Base-by-base conservation (phyloP, 2,329 filamentous ascomycete species). In the Sporothrix inflata region DNA sequence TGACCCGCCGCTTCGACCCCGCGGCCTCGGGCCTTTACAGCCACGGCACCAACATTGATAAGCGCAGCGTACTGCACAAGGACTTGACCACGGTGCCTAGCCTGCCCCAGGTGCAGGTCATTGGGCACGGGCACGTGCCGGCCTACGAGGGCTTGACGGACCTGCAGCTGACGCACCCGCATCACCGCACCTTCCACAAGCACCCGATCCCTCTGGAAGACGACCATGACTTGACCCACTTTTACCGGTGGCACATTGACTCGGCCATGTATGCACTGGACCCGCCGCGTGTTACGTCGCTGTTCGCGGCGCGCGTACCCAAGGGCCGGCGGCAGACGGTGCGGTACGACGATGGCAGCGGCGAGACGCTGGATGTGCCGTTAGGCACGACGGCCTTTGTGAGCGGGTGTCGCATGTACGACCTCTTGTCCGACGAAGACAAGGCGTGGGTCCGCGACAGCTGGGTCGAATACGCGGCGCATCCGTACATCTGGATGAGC, bases 401-500 rank as follows among this genome's bases (percentile, higher is more conserved):
- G 6, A 90, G 87, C 27, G 90, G 91, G 1, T 90, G 92, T 78
- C 85, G 85, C 30, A 93, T 92, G 88, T 94, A 89, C 80, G 87
- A 92, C 63, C 78, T 86, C 19, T 84, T 94, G 14, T 89, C 87
- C 3, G 84, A 87, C 0, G 84, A 86, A 47, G 90, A 94, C 76
- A 87, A 92, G 79, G 85, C 86, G 51, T 92, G 94, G 75, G 91
- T 85, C 1, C 86, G 88, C 51, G 87, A 84, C 3, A 90, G 90
- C 34, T 87, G 84, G 69, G 86, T 93, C 47, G 91, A 94, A 80
- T 94, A 94, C 78, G 91, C 91, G 0, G 86, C 92, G 1, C 92
- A 94, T 76, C 92, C 92, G 4, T 94, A 94, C 79, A 88, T 94
- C 74, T 94, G 92, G 92, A 94, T 94, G 90, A 89, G 86, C 72